Base-by-base conservation (phyloP, 2,329 filamentous ascomycete genomes). In the Byssochlamys sp. region DNA sequence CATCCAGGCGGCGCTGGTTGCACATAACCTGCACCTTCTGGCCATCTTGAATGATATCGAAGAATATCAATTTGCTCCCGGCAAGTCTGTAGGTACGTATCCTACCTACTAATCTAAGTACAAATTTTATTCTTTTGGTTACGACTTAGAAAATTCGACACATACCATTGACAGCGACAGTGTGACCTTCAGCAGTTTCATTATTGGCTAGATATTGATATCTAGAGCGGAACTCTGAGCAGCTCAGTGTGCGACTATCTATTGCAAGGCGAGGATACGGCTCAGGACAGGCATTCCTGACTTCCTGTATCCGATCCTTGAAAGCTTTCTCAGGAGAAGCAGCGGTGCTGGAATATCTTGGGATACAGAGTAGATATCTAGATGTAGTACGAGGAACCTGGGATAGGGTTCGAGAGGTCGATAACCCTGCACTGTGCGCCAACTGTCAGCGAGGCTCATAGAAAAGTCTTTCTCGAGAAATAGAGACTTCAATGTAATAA, bases 41-140 rank as follows among this genome's bases (percentile, higher is more conserved):
- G 58, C 85, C 87, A 68, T 90, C 84, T 70, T 90, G 85, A 63
- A 85, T 79, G 54, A 97, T 76, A 73, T 94, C 88, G 63, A 96
- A 72, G 72, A 99, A 99, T 61, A 90, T 79, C 65, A 99, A 84
- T 73, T 88, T 90, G 65, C 84, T 86, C 63, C 91, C 86, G 56
- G 84, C 81, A 53, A 83, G 78, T 61, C 90, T 88, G 68, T 88
- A 82, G 52, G 85, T 85, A 66, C 81, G 80, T 61, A 96, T 80
- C 69, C 90, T 90, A 73, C 91, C 90, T 86, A 77, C 69, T 69
- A 69, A 65, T 68, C 72, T 79, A 75, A 74, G 70, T 69, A 72
- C 67, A 68, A 19, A 19, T 19, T 58, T 55, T 61, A 59, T 53
- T 50, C 59, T 53, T 50, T 59, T 54, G 57, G 58, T 61, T 61